These are phyloP conservation scores for Calonectria pteridis DNA, from an alignment of 2,329 filamentous ascomycete genomes.

Conservation along the genomic window DNA sequence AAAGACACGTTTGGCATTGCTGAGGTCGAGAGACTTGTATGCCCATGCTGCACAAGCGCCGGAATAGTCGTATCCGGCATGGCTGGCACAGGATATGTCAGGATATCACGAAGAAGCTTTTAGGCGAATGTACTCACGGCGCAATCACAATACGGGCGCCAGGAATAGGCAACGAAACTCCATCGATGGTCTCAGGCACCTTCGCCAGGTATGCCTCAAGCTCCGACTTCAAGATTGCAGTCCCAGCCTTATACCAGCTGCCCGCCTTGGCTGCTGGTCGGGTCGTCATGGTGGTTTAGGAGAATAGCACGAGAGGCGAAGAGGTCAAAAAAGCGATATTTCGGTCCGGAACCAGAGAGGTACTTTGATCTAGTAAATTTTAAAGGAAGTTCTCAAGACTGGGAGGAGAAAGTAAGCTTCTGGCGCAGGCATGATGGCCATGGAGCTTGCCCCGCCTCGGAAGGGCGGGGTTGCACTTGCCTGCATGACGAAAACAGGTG, in stretches of 20 bases:
- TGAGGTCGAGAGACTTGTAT: constrained; percentile 89
- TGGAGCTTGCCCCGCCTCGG: constrained; percentile 13
- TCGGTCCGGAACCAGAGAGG: not conserved
- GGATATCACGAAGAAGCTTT: accelerated
- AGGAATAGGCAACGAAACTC: constrained; percentile 71
- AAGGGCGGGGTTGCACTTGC: not conserved
- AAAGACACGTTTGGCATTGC: constrained; percentile 87
- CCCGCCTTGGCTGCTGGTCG: constrained; percentile 81
- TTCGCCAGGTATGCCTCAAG: constrained; percentile 80
- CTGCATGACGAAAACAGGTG: constrained; percentile 9
- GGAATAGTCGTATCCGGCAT: constrained; percentile 94
- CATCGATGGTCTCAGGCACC: constrained; percentile 76
- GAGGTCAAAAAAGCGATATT: not conserved
- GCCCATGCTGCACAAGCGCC: constrained; percentile 94
- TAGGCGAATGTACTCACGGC: constrained; percentile 72
- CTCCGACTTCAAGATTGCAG: constrained; percentile 71
- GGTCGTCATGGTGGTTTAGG: constrained; percentile 34
- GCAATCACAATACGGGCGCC: constrained; percentile 90
- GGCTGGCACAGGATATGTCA: constrained; percentile 63
- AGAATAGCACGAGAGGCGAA: not conserved
- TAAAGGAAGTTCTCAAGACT: not conserved
- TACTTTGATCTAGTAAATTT: not conserved
- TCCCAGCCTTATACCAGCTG: constrained; percentile 83
- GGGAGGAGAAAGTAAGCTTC: not conserved
- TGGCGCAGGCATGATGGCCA: not conserved